Conservation (phyloP, 169 alveolate species). For the Blepharisma undulans region DNA sequence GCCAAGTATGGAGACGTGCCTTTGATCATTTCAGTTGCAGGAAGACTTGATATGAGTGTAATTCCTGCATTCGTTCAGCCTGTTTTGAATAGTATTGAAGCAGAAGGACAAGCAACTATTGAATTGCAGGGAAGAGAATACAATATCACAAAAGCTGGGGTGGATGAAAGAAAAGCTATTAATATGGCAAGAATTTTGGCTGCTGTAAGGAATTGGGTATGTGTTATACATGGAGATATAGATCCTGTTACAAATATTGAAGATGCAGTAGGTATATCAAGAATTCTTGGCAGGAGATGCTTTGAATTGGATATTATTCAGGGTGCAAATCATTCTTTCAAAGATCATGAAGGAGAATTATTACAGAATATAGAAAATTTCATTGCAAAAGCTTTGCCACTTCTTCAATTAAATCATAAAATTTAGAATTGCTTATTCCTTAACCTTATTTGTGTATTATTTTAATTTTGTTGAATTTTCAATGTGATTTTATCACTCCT, state of each 20-base stretch:
- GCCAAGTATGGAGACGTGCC: slow-evolving; percentile 60
- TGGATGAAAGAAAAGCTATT: slow-evolving; percentile 2
- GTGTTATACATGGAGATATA: neutral
- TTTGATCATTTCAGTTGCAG: slow-evolving; percentile 52
- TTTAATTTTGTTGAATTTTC: no score
- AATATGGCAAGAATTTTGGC: neutral
- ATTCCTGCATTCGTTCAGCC: slow-evolving; percentile 10
- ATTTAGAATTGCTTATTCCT: no score
- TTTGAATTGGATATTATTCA: neutral
- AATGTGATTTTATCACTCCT: neutral
- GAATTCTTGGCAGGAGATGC: neutral
- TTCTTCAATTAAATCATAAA: no score
- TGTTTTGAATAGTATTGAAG: neutral
- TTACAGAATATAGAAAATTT: neutral
- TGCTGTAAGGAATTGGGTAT: neutral
- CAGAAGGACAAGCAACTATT: neutral
- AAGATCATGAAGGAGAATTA: neutral
- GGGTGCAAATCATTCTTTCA: slow-evolving; percentile 14
- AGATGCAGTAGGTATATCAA: neutral
- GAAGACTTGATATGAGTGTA: slow-evolving; percentile 49
- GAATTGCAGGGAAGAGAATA: neutral
- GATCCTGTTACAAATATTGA: neutral
- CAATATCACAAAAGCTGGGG: neutral
- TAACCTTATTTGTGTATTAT: no score
- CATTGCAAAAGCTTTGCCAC: no score